Base-by-base conservation (phyloP, 2,329 filamentous ascomycete genomes). In the Bipolaris gigantea region DNA sequence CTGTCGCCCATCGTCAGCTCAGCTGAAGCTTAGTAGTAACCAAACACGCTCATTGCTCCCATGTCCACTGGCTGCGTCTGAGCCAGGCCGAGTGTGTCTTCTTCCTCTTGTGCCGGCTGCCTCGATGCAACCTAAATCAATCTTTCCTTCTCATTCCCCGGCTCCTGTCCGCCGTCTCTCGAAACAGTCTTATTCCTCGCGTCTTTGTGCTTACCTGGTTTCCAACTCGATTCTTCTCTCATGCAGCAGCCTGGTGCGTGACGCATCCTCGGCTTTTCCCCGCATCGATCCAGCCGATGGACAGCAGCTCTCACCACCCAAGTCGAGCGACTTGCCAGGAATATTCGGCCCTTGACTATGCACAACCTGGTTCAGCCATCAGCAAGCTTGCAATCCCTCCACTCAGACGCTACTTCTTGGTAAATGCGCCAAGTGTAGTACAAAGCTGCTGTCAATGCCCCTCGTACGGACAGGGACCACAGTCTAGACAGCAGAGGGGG, bases 1-100 rank as follows among this genome's bases (percentile, higher is more conserved):
- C 48, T 56, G 48, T 56, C 49, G 58, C 54, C 57, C 52, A 38
- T 43, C 55, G 43, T 19, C 42, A 48, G 47, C 34, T 41, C 30
- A 44, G 38, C 40, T 36, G 50, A 58, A 58, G 54, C 59, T 59
- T 60, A 56, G 33, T n/a, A n/a, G n/a, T n/a, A n/a, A n/a, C 57
- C 53, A 45, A 52, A 55, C 44, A 25, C 36, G 47, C 32, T 23
- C 13, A 39, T 39, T 49, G 45, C 39, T 53, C 46, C 50, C 47
- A 55, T 47, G 34, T 46, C n/a, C 41, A 33, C 33, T 52, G 39
- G 36, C 27, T 40, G 46, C 57, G 23, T 35, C 53, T 40, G 43
- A 56, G 49, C 56, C 55, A 63, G 59, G 59, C 59, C 59, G 55
- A 59, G 59, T 41, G 27, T 23, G 21, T 35, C 19, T 41, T 10